phyloP scores from a whole-genome alignment of 1,139 yeast species.

The Wickerhamiella infanticola region DNA sequence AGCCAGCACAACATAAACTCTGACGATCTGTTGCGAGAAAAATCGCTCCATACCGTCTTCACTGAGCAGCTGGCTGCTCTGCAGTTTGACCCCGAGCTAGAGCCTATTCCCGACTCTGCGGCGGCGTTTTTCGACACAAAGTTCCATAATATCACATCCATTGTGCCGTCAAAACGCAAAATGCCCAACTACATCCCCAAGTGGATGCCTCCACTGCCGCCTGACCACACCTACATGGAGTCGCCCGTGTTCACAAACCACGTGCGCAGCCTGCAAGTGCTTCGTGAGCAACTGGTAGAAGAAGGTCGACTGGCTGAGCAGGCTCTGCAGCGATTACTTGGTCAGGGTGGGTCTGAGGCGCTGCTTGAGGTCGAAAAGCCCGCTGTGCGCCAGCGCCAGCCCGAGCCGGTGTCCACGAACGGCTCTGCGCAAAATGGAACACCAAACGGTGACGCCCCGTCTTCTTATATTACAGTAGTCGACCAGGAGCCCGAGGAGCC shows the following conservation, averaged over 20 bases:
- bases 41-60: constrained; percentile 8
- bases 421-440: too few species aligned
- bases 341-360: constrained; percentile 16
- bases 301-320: constrained; percentile 70
- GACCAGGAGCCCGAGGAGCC: constrained; percentile 2
- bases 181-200: constrained; percentile 45
- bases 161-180: constrained; percentile 31
- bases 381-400: not conserved
- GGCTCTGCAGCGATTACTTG: constrained; percentile 44
- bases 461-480: constrained; percentile 1
- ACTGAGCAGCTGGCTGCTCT: constrained; percentile 18
- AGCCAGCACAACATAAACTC: constrained; percentile 32
- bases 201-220: constrained; percentile 80
- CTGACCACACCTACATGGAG: constrained; percentile 75
- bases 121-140: constrained; percentile 16
- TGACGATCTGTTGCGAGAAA: constrained; percentile 33
- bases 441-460: not conserved
- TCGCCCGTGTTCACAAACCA: constrained; percentile 54
- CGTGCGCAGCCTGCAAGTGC: constrained; percentile 54
- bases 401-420: not conserved
- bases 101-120: constrained; percentile 14
- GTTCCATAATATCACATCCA: constrained; percentile 18
- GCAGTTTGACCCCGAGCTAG: constrained; percentile 18
- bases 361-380: constrained; percentile 11
- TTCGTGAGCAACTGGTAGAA: constrained; percentile 55